These are phyloP conservation scores for Kalmusia sp. DNA, from an alignment of 2,329 filamentous ascomycete species.

Conservation along the genomic window DNA sequence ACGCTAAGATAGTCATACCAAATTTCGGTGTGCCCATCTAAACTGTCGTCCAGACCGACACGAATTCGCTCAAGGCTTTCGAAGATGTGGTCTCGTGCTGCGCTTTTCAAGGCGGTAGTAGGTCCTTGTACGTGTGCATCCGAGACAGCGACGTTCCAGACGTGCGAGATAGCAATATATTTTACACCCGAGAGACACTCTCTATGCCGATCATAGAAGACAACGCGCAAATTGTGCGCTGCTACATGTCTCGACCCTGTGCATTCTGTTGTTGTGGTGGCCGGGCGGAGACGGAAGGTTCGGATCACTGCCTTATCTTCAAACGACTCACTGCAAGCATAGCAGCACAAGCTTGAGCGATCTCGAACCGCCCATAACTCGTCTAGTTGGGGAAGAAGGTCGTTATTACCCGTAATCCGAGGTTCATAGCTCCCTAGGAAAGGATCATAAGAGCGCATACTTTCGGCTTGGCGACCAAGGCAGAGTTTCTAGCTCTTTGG, in stretches of 20 bases:
- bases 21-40: constrained; percentile 1
- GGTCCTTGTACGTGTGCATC: constrained; percentile 3
- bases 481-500: too few relatives aligned
- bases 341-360: neutral
- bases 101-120: neutral
- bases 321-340: neutral
- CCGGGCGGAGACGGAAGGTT: neutral
- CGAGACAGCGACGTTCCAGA: constrained; percentile 7
- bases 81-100: neutral
- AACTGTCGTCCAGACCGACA: neutral
- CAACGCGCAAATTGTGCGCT: neutral
- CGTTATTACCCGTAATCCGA: neutral
- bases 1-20: constrained; percentile 30
- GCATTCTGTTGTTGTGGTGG: neutral
- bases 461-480: too few relatives aligned
- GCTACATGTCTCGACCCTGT: neutral
- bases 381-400: neutral
- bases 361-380: neutral
- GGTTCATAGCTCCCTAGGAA: neutral
- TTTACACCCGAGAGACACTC: neutral
- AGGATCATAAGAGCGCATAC: neutral
- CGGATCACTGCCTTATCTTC: neutral
- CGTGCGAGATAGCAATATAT: constrained; percentile 9
- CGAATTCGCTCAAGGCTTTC: neutral
- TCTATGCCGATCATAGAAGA: neutral